phyloP scores from a whole-genome alignment of 495 filamentous ascomycete species.

The Aspergillus hancockii region DNA sequence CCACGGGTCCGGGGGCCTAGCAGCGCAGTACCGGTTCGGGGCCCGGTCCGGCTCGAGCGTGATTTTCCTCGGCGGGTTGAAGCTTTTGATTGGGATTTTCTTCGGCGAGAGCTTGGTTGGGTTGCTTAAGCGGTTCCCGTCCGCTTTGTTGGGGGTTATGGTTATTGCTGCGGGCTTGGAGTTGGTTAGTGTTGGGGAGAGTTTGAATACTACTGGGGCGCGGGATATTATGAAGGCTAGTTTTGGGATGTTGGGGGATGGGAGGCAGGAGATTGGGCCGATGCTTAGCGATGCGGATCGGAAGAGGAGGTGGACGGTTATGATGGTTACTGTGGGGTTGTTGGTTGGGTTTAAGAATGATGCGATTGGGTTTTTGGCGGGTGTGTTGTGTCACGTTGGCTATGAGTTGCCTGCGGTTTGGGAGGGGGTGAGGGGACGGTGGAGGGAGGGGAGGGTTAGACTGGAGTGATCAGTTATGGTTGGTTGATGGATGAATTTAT shows the following conservation, averaged over 20 bases:
- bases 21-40: slow-evolving; percentile 87
- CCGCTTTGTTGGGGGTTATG: slow-evolving; percentile 77
- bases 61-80: slow-evolving; percentile 74
- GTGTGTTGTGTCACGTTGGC: slow-evolving; percentile 68
- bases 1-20: slow-evolving; percentile 88
- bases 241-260: slow-evolving; percentile 36
- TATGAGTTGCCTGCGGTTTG: slow-evolving; percentile 40
- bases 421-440: slow-evolving; percentile 28
- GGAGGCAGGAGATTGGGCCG: slow-evolving; percentile 35
- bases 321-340: slow-evolving; percentile 81
- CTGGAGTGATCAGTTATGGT: slow-evolving; percentile 19
- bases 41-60: slow-evolving; percentile 83
- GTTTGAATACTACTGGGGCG: slow-evolving; percentile 68
- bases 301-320: slow-evolving; percentile 74
- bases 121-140: slow-evolving; percentile 71
- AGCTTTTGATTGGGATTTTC: slow-evolving; percentile 72
- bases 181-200: slow-evolving; percentile 78
- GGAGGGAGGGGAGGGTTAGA: slow-evolving; percentile 37
- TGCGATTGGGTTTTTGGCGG: slow-evolving; percentile 80
- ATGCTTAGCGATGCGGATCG: slow-evolving; percentile 61
- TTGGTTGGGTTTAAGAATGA: slow-evolving; percentile 88
- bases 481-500: no score
- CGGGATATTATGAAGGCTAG: slow-evolving; percentile 52
- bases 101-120: slow-evolving; percentile 68
- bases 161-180: slow-evolving; percentile 87